A percentile compares a stretch with the other conserved stretches of the same genome.
phyloP scores from a whole-genome alignment of 2,329 filamentous ascomycete species.

The Fusarium mangiferae region DNA sequence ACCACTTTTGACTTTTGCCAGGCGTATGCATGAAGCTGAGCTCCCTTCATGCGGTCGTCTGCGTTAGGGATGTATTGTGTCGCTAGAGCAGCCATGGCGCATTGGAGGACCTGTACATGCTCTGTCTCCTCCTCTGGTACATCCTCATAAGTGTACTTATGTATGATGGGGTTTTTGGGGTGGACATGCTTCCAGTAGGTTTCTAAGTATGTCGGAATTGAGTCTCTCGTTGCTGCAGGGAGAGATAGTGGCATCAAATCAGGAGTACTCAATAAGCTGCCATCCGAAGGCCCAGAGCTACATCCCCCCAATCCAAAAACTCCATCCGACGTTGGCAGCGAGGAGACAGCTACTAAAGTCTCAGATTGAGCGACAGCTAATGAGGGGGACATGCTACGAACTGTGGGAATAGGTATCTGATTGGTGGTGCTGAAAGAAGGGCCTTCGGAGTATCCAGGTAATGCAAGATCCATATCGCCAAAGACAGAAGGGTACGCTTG shows the following conservation, averaged over 20 bases:
- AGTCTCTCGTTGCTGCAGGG: slow-evolving; percentile 53
- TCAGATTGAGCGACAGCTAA: slow-evolving; percentile 60
- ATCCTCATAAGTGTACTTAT: slow-evolving; percentile 57
- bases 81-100: slow-evolving; percentile 67
- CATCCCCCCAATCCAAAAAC: slow-evolving; percentile 50
- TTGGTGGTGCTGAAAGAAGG: slow-evolving; percentile 50
- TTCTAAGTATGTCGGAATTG: slow-evolving; percentile 61
- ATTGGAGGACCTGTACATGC: slow-evolving; percentile 57
- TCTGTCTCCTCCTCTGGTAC: slow-evolving; percentile 46
- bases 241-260: slow-evolving; percentile 48
- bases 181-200: slow-evolving; percentile 65
- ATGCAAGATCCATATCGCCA: slow-evolving; percentile 45
- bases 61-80: slow-evolving; percentile 60
- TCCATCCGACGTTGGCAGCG: slow-evolving; percentile 51
- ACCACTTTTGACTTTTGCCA: slow-evolving; percentile 62
- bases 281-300: slow-evolving; percentile 55
- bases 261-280: slow-evolving; percentile 48
- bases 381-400: slow-evolving; percentile 62
- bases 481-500: slow-evolving; percentile 50
- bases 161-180: slow-evolving; percentile 60
- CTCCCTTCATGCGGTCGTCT: slow-evolving; percentile 62
- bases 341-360: slow-evolving; percentile 59
- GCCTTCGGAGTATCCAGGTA: slow-evolving; percentile 52
- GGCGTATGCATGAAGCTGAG: slow-evolving; percentile 62
- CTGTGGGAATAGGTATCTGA: slow-evolving; percentile 53